Base-by-base conservation (phyloP, 129 eudicot species). In the Lactuca sativa region DNA sequence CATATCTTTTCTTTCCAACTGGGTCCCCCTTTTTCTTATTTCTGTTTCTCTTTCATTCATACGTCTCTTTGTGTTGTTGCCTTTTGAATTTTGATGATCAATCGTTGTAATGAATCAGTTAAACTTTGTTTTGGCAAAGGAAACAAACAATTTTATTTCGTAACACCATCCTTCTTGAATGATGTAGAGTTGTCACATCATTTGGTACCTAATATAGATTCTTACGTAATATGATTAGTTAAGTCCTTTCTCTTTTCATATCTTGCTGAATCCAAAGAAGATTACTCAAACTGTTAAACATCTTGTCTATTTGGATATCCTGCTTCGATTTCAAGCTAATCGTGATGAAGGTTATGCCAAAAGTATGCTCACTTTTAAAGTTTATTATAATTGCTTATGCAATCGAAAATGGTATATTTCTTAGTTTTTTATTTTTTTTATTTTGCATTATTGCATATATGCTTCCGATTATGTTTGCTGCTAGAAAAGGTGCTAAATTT, bases 291-390 rank as follows among this genome's bases (percentile, higher is more conserved):
- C 30, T 25, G 30, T 25, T 25, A 25, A 25, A 41, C 38, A 31
- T n/a, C 36, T n/a, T 76, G 64, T 31, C 71, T 61, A 69, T 58
- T 69, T 53, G 65, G 48, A 76, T 61, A 61, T 76, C 54, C 65
- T 62, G 81, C 70, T 62, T 76, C 53, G 65, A 54, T 41, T 4
- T 53, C 41, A 76, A 54, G 81, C 75, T 69, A 76, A 5, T 62
- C 32, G 56, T 69, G 75, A 68, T 52, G 40, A 60, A 16, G 18
- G 16, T 53, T 68, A 38, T 60, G 64, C 59, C 40, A 69, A 59
- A 68, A 59, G 68, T 36, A 44, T 21, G 55, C 18, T 66, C 53
- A 67, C 64, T 74, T 59, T 57, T 47, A 7, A 56, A 44, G 59
- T 31, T 47, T 34, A 44, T 57, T 16, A 56, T 56, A 25, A 25